A percentile compares a stretch with the other conserved stretches of the same genome.
phyloP scores from a whole-genome alignment of 2,329 filamentous ascomycete species.

The Arachnomyces sp. region DNA sequence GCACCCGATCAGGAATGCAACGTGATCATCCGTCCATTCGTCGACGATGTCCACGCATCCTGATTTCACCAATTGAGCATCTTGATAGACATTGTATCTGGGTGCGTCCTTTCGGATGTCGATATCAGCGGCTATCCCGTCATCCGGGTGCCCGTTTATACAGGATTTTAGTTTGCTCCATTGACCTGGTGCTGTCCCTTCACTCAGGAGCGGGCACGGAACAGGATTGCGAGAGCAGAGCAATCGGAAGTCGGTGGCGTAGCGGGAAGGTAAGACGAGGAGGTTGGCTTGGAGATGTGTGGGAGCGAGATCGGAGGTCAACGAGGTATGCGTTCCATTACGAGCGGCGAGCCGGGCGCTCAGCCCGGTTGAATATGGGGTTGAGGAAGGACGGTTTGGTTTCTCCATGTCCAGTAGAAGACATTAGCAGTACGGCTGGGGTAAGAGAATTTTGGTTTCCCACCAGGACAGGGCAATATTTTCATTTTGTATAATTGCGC shows the following conservation, averaged over 20 bases:
- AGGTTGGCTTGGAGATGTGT: conserved; percentile 56
- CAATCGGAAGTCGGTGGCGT: conserved; percentile 51
- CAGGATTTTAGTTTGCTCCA: conserved; percentile 35
- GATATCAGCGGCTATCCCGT: conserved; percentile 34
- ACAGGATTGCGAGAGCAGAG: conserved; percentile 57
- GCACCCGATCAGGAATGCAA: conserved; percentile 58
- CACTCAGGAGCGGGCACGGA: conserved; percentile 53
- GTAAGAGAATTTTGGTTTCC: no score
- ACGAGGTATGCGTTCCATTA: neutral
- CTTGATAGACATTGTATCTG: conserved; percentile 51
- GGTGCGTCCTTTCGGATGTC: conserved; percentile 55
- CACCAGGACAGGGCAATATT: no score
- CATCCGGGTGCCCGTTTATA: conserved; percentile 21
- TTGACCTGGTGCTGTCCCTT: conserved; percentile 40
- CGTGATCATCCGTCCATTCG: conserved; percentile 52
- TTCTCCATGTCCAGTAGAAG: no score
- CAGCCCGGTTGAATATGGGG: no score
- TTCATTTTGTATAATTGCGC: no score
- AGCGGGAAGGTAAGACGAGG: conserved; percentile 50
- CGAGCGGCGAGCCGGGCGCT: no score
- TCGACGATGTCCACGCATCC: conserved; percentile 38
- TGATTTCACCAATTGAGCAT: conserved; percentile 36
- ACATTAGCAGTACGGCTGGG: no score
- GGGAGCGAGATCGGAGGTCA: conserved; percentile 50
- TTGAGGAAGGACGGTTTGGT: no score